A percentile compares a stretch with the other conserved stretches of the same genome.
Conservation (phyloP, 2,329 filamentous ascomycete species). For the Alternaria panax region DNA sequence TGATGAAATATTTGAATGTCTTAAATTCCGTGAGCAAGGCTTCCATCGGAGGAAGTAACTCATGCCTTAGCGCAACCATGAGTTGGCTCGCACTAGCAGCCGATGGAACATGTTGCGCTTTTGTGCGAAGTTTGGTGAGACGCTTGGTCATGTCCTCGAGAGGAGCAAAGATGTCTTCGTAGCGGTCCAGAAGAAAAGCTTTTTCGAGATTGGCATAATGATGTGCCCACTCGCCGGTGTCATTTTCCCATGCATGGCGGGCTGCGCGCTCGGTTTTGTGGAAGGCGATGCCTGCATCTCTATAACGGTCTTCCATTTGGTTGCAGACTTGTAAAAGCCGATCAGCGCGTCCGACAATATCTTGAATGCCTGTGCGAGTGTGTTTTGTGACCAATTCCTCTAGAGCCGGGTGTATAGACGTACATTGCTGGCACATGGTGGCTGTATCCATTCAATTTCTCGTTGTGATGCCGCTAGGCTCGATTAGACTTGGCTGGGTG, state of each 20-base stretch:
- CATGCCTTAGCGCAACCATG: background rate
- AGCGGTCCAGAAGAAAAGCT: background rate
- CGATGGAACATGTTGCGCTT: background rate
- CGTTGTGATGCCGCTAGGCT: background rate
- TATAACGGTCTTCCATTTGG: constrained; percentile 2
- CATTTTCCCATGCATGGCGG: background rate
- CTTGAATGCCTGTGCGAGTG: background rate
- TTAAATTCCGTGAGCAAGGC: background rate
- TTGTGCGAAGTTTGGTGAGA: background rate
- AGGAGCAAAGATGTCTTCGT: constrained; percentile 5
- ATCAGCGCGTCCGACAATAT: background rate
- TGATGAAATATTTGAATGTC: background rate
- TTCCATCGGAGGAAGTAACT: background rate
- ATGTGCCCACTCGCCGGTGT: background rate
- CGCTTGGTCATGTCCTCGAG: background rate
- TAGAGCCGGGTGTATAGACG: background rate
- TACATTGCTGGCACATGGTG: background rate
- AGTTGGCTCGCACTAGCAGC: background rate
- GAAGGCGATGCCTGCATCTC: background rate
- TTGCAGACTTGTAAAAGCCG: background rate
- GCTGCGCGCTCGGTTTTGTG: background rate
- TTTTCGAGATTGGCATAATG: background rate
- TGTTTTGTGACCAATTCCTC: background rate
- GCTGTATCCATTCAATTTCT: background rate
- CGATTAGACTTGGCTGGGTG: background rate